Percentiles rank a stretch among this genome's conserved stretches.
phyloP scores from a whole-genome alignment of 2,329 filamentous ascomycete species.

The Trichoderma asperellum region DNA sequence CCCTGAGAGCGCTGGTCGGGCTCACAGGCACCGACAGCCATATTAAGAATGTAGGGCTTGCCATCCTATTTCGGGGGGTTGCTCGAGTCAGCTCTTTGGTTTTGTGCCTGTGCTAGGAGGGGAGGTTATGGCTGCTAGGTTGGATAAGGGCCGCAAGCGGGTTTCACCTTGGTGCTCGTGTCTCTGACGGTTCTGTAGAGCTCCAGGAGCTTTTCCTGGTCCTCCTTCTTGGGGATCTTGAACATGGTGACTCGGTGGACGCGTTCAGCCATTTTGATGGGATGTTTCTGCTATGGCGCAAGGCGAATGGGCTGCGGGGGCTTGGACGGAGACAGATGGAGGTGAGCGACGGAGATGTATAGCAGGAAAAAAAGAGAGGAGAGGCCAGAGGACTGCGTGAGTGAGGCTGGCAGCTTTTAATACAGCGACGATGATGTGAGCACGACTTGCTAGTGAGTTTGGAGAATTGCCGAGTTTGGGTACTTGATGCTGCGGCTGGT shows the following conservation, averaged over 20 bases:
- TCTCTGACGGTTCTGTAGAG: constrained; percentile 49
- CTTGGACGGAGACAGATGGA: neutral
- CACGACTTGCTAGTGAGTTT: neutral
- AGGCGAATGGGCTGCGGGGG: neutral
- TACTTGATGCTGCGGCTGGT: neutral
- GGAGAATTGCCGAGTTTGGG: neutral
- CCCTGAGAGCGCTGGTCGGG: constrained; percentile 65
- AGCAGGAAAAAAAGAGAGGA: neutral
- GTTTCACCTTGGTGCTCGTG: constrained; percentile 48
- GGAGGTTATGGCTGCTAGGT: neutral
- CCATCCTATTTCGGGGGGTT: constrained; percentile 58
- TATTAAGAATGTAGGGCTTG: constrained; percentile 68
- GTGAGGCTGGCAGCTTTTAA: neutral
- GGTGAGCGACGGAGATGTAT: too few relatives aligned
- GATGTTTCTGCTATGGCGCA: neutral
- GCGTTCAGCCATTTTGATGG: constrained; percentile 43
- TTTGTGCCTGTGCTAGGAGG: neutral
- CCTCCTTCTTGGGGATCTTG: constrained; percentile 52
- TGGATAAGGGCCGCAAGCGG: constrained; percentile 10
- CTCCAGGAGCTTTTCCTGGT: constrained; percentile 50
- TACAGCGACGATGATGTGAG: neutral
- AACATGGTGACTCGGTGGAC: constrained; percentile 58
- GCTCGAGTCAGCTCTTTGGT: neutral
- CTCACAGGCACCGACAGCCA: constrained; percentile 57
- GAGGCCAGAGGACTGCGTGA: too few relatives aligned